Conservation (phyloP, 2,329 filamentous ascomycete genomes). For the Dactylellina leptospora region DNA sequence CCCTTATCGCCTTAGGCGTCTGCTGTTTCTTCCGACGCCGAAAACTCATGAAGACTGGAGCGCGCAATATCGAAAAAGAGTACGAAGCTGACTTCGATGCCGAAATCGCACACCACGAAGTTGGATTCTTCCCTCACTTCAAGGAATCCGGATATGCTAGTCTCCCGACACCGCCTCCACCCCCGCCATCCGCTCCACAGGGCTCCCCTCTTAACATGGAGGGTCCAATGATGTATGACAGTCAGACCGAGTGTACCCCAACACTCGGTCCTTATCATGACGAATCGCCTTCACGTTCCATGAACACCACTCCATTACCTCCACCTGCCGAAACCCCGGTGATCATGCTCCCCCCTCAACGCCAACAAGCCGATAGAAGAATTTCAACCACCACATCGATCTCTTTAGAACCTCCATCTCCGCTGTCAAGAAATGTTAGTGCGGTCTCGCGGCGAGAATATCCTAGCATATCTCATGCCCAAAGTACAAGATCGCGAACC, state of each 20-base stretch:
- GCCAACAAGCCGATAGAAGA: constrained; percentile 14
- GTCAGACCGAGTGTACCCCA: constrained; percentile 41
- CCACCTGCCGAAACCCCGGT: constrained; percentile 8
- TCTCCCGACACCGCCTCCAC: constrained; percentile 39
- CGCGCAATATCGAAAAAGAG: constrained; percentile 36
- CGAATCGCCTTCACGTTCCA: constrained; percentile 37
- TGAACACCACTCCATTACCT: constrained; percentile 33
- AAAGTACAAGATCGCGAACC: constrained; percentile 16
- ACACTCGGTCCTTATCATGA: constrained; percentile 33
- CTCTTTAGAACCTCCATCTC: constrained; percentile 35
- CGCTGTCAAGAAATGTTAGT: constrained; percentile 47
- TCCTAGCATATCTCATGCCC: constrained; percentile 34
- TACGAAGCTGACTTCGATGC: constrained; percentile 48
- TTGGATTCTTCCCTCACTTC: constrained; percentile 46
- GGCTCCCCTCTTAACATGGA: constrained; percentile 14
- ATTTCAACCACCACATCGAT: constrained; percentile 21
- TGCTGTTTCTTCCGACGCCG: constrained; percentile 63
- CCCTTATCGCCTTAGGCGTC: constrained; percentile 60
- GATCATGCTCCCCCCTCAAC: constrained; percentile 11
- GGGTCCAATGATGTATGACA: constrained; percentile 25
- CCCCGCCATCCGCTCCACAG: constrained; percentile 26
- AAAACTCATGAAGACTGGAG: constrained; percentile 12
- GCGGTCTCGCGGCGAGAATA: constrained; percentile 34
- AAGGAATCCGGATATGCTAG: constrained; percentile 48
- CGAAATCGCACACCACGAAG: constrained; percentile 35